These are phyloP conservation scores for Epithele typhae DNA, from an alignment of 768 basidiomycete genomes.

Conservation along the genomic window DNA sequence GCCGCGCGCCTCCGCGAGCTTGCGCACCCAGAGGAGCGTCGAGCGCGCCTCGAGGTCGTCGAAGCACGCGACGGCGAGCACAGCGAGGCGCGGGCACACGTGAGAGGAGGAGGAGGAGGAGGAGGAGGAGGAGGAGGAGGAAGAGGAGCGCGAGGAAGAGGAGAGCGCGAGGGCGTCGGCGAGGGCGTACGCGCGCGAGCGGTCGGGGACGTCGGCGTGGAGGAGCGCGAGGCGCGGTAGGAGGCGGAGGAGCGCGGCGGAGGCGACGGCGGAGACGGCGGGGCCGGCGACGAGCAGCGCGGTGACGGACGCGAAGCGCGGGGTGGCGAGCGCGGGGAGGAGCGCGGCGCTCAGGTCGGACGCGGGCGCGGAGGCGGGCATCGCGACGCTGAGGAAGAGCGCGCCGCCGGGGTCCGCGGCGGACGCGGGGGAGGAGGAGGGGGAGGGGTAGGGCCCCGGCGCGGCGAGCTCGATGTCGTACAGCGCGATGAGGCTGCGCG, in stretches of 20 bases:
- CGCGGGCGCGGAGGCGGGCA: not conserved
- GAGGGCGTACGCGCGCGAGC: not conserved
- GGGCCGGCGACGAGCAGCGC: not conserved
- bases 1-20: not conserved
- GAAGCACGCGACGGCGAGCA: not conserved
- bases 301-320: not conserved
- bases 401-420: not conserved
- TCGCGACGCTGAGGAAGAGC: constrained; percentile 3
- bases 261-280: not conserved
- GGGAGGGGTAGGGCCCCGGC: too few species aligned
- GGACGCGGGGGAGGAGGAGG: too few species aligned
- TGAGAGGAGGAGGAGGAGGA: too few species aligned
- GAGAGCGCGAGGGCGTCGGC: not conserved
- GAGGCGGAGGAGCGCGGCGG: not conserved
- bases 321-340: not conserved
- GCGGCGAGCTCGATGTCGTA: not conserved
- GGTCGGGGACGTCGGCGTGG: not conserved
- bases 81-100: not conserved
- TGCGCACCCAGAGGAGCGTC: too few species aligned
- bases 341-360: not conserved
- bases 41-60: not conserved
- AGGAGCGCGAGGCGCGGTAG: not conserved
- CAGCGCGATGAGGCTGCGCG: not conserved
- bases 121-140: too few species aligned
- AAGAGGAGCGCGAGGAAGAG: too few species aligned